Percentiles rank a stretch among this genome's conserved stretches.
Conservation (phyloP, 192 early-diverging fungal genomes). For the Dissophora ornata region DNA sequence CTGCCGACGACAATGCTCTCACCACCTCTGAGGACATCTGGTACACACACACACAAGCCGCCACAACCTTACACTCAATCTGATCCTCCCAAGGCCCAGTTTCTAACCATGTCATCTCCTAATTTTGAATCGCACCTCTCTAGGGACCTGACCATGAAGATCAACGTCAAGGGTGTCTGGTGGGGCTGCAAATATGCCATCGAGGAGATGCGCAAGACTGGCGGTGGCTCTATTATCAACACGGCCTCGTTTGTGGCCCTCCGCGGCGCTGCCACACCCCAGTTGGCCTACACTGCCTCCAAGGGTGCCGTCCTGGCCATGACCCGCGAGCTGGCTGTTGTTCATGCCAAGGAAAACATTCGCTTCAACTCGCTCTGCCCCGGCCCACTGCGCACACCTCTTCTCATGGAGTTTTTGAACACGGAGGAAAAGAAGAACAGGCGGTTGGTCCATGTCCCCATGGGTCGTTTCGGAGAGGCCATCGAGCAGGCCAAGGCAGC, state of each 20-base stretch:
- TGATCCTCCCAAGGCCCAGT: background rate
- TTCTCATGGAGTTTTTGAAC: constrained; percentile 87
- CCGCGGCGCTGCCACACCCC: constrained; percentile 85
- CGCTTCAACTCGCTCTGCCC: constrained; percentile 87
- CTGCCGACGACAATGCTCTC: constrained; percentile 80
- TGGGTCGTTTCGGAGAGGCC: constrained; percentile 88
- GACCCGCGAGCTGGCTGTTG: constrained; percentile 86
- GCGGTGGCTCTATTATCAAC: constrained; percentile 86
- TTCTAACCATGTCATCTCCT: background rate
- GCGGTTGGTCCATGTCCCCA: constrained; percentile 82
- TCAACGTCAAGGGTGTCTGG: constrained; percentile 93
- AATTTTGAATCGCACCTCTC: background rate
- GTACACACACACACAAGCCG: constrained; percentile 61
- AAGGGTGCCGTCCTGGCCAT: constrained; percentile 88
- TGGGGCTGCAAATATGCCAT: constrained; percentile 87
- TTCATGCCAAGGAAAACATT: constrained; percentile 89
- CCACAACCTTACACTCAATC: no score
- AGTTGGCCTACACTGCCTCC: constrained; percentile 88
- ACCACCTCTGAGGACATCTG: constrained; percentile 82
- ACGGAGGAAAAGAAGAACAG: constrained; percentile 87
- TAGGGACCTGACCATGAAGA: constrained; percentile 77
- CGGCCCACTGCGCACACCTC: constrained; percentile 80
- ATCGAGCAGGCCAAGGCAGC: constrained; percentile 87
- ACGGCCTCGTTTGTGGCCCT: constrained; percentile 85
- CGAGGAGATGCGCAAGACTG: constrained; percentile 75